phyloP scores from a whole-genome alignment of 805 yeast species.

The Zygoascus ofunaensis region DNA sequence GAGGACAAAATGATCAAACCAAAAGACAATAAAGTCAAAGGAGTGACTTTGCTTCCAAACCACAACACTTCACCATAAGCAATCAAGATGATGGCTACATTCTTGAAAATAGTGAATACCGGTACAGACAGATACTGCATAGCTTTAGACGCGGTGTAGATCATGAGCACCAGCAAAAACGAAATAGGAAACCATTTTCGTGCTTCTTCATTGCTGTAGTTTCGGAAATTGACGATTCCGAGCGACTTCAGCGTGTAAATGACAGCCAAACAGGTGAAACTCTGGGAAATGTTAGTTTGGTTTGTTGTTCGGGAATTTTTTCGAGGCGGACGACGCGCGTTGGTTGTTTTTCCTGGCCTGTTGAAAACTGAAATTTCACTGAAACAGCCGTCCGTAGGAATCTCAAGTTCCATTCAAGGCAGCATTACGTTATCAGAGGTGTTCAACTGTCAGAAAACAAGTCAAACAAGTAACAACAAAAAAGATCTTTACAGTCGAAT shows the following conservation, averaged over 20 bases:
- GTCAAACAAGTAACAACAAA: no score
- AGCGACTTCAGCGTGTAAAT: constrained; percentile 63
- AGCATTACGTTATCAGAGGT: no score
- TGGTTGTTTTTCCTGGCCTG: no score
- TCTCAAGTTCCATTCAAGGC: no score
- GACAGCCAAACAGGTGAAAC: constrained; percentile 68
- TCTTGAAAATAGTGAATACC: constrained; percentile 95
- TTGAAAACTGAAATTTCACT: no score
- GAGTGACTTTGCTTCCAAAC: constrained; percentile 88
- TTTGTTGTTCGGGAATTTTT: no score
- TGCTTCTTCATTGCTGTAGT: constrained; percentile 77
- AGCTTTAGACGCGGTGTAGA: constrained; percentile 93
- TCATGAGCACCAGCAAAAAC: constrained; percentile 79
- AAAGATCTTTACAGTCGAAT: no score
- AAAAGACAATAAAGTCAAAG: constrained; percentile 85
- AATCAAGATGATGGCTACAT: constrained; percentile 88
- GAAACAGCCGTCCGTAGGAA: no score
- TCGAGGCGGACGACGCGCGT: no score
- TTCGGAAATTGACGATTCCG: constrained; percentile 78
- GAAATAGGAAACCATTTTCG: constrained; percentile 94
- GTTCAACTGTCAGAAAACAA: no score
- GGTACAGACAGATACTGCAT: constrained; percentile 86
- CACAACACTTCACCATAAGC: constrained; percentile 97
- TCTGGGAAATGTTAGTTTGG: constrained; percentile 16
- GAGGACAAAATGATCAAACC: constrained; percentile 89